Evolutionary conservation across 2,329 filamentous ascomycete genomes (phyloP).

Genomic region (Penicillium hordei): DNA sequence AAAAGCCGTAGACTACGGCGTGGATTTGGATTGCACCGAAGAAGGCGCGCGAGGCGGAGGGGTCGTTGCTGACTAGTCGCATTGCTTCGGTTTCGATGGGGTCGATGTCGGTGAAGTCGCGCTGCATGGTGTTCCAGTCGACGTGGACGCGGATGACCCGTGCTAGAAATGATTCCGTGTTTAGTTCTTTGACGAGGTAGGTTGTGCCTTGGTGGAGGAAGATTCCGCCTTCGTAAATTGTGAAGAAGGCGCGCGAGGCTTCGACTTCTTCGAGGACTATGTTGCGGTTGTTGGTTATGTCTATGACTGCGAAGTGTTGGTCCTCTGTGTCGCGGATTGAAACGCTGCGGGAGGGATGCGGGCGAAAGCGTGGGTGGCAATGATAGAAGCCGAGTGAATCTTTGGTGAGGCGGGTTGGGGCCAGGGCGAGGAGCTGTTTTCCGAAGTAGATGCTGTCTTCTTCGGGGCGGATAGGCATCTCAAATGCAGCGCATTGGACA

Average conservation of each 20-base stretch:
- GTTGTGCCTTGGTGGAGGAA: constrained; percentile 95
- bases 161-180: constrained; percentile 75
- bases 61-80: constrained; percentile 60
- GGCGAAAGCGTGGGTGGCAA: constrained; percentile 83
- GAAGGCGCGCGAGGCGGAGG: constrained; percentile 68
- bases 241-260: constrained; percentile 90
- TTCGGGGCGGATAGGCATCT: constrained; percentile 83
- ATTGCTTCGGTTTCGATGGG: constrained; percentile 89
- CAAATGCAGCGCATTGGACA: constrained; percentile 89
- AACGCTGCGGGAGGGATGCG: constrained; percentile 77
- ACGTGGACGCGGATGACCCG: constrained; percentile 86
- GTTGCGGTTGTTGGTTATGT: constrained; percentile 77
- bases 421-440: constrained; percentile 67
- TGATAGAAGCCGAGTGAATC: constrained; percentile 84
- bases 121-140: constrained; percentile 90
- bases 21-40: constrained; percentile 83
- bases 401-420: constrained; percentile 68
- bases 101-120: constrained; percentile 92
- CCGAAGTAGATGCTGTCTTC: constrained; percentile 81
- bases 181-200: constrained; percentile 88
- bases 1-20: constrained; percentile 91
- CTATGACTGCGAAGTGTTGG: constrained; percentile 90
- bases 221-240: constrained; percentile 93
- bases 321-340: constrained; percentile 87
- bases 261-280: constrained; percentile 92